Evolutionary conservation across 495 filamentous ascomycete genomes (phyloP), one percentile per base, ranked within the genome.

Genomic region (Xylaria acuta): DNA sequence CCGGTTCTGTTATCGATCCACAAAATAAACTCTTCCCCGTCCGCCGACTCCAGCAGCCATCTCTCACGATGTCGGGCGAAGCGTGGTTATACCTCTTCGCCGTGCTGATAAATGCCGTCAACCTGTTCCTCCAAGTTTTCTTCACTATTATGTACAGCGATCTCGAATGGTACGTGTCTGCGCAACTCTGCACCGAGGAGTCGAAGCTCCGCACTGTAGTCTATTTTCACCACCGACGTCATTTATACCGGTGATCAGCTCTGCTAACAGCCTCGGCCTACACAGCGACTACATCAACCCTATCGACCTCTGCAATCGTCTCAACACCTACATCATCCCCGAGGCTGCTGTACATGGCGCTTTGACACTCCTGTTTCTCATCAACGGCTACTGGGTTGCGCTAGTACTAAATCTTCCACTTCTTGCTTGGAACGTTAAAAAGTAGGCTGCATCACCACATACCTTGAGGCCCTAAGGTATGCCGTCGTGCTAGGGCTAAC

Each of bases 61-160:
- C 47, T 58, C 73, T 83, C 86, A 97, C 84, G 73, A 99, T 99
- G 95, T 98, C 95, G 76, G 95, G 95, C 80, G 95, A 99, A 90
- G 96, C 95, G 85, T 99, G 95, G 97, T 88, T 99, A 81, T 99
- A 97, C 87, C 92, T 99, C 76, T 88, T 99, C 83, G 92, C 96
- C 84, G 97, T 99, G 83, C 89, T 99, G 81, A 96, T 99, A 86
- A 99, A 99, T 88, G 97, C 97, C 85, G 96, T 98, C 90, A 99
- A 99, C 88, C 89, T 99, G 75, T 99, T 99, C 84, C 89, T 99
- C 64, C 97, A 99, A 84, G 97, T 99, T 70, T 99, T 99, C 88
- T 99, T 99, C 88, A 99, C 97, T 51, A 99, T 99, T 76, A 99
- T 99, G 97, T 99, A 98, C 84, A 97, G 93, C 83, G 95, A 98